These are phyloP conservation scores for Anisodus tanguticus DNA, from an alignment of 257 asterid species.

Conservation along the genomic window DNA sequence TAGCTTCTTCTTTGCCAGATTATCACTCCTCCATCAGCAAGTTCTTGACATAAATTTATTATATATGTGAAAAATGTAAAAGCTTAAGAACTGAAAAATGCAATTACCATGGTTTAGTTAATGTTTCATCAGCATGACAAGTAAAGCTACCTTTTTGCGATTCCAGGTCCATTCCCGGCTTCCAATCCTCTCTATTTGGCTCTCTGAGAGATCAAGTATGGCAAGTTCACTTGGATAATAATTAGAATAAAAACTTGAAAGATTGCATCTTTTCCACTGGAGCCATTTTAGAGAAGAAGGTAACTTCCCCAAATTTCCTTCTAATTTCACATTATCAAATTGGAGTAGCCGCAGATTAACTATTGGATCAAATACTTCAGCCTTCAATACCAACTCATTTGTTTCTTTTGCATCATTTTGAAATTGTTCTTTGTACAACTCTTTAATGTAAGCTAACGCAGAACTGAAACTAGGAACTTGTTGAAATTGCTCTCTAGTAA, in stretches of 20 bases:
- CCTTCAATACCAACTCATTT: conserved; percentile 22
- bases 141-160: conserved; percentile 33
- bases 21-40: neutral
- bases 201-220: conserved; percentile 45
- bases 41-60: conserved; percentile 10
- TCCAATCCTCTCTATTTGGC: conserved; percentile 40
- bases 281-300: conserved; percentile 44
- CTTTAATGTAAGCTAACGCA: conserved; percentile 35
- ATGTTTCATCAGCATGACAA: conserved; percentile 21
- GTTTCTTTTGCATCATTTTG: conserved; percentile 30
- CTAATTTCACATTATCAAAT: conserved; percentile 39
- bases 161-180: conserved; percentile 34
- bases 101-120: neutral
- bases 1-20: conserved; percentile 1
- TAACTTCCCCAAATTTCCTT: conserved; percentile 38
- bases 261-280: conserved; percentile 42
- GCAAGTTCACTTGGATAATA: conserved; percentile 39
- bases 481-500: conserved; percentile 35
- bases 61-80: neutral
- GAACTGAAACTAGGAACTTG: conserved; percentile 32
- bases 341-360: conserved; percentile 42
- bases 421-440: conserved; percentile 28
- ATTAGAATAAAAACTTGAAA: conserved; percentile 34
- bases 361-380: conserved; percentile 36
- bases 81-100: neutral